phyloP scores from a whole-genome alignment of 306 rosid genomes.

The Cucurbita argyrosperma region DNA sequence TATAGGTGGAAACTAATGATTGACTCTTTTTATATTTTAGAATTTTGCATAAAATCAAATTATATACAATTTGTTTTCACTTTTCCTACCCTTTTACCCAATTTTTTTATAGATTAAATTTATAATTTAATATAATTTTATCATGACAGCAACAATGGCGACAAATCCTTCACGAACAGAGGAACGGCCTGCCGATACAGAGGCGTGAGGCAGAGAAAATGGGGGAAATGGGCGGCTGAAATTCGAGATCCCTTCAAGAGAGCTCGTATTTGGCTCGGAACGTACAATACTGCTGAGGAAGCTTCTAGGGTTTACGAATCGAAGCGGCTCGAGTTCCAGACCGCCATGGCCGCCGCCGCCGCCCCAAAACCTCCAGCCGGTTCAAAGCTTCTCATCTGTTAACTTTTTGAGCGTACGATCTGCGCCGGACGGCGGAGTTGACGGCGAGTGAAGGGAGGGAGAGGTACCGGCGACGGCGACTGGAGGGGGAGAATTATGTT shows the following conservation, averaged over 20 bases:
- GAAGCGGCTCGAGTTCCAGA: conserved; percentile 32
- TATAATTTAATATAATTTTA: too few relatives aligned
- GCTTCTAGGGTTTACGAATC: conserved; percentile 56
- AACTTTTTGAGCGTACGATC: background rate
- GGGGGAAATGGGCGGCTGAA: conserved; percentile 95
- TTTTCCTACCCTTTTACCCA: background rate
- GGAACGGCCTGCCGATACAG: conserved; percentile 26
- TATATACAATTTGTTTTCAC: background rate
- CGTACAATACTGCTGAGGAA: conserved; percentile 59
- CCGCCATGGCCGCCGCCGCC: background rate
- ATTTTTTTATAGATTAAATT: too few relatives aligned
- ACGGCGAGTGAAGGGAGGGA: background rate
- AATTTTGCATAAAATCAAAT: too few relatives aligned
- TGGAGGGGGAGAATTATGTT: background rate
- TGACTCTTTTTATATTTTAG: background rate
- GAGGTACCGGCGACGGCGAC: background rate
- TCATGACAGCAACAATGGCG: conserved; percentile 19
- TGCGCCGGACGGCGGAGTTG: background rate
- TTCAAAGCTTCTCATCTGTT: background rate
- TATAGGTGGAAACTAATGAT: background rate
- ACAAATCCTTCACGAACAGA: background rate
- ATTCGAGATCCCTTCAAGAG: conserved; percentile 64
- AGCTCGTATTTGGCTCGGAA: conserved; percentile 61
- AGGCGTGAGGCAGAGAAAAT: conserved; percentile 74
- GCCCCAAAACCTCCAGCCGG: background rate